phyloP scores from a whole-genome alignment of 2,329 filamentous ascomycete species.

The Colletotrichum truncatum region DNA sequence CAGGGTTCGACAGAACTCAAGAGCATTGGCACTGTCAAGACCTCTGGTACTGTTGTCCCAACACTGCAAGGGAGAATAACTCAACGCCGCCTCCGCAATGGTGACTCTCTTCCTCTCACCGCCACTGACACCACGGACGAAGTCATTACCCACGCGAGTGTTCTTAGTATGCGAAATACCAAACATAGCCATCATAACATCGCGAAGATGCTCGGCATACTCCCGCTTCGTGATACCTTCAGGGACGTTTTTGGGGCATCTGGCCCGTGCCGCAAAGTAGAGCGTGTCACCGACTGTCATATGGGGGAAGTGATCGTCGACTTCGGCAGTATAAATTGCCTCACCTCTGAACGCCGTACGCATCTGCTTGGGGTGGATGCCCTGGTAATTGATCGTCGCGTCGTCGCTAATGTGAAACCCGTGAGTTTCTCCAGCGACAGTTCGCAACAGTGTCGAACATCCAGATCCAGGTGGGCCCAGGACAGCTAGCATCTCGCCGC shows the following conservation, averaged over 20 bases:
- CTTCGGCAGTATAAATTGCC: conserved; percentile 73
- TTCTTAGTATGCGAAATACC: conserved; percentile 64
- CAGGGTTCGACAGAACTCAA: conserved; percentile 35
- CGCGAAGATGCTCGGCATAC: conserved; percentile 58
- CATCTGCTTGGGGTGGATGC: conserved; percentile 25
- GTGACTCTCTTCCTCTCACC: conserved; percentile 58
- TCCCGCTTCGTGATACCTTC: conserved; percentile 50
- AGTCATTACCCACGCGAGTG: conserved; percentile 63
- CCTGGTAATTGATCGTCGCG: conserved; percentile 28
- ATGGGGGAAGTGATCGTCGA: conserved; percentile 69
- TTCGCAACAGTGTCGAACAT: conserved; percentile 77
- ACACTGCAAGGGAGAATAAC: conserved; percentile 38
- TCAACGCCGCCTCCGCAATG: conserved; percentile 44
- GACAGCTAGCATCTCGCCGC: conserved; percentile 66
- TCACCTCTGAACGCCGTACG: conserved; percentile 56
- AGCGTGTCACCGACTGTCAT: conserved; percentile 69
- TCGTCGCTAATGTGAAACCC: conserved; percentile 54
- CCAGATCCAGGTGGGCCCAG: conserved; percentile 63
- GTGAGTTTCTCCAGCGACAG: conserved; percentile 69
- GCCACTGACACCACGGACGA: conserved; percentile 61
- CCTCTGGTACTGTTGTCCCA: conserved; percentile 62
- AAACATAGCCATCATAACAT: conserved; percentile 63
- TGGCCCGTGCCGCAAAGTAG: conserved; percentile 66
- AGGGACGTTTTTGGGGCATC: conserved; percentile 56
- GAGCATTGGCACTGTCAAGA: conserved; percentile 38